Conservation (phyloP, 2,329 filamentous ascomycete genomes). For the Beauveria australis region DNA sequence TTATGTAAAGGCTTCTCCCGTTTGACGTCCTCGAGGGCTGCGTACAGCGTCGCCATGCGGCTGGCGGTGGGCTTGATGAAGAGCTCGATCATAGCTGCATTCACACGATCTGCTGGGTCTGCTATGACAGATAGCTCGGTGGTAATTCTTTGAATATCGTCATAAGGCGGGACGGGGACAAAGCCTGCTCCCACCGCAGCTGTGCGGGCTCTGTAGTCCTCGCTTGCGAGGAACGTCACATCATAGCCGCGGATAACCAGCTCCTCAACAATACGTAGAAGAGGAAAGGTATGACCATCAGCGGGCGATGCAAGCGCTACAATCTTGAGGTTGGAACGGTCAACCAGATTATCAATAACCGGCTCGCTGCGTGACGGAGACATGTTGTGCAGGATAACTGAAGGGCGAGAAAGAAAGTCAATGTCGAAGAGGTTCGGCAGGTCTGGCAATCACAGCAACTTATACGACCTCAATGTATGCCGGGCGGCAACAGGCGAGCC, state of each 20-base stretch:
- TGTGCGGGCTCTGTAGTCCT: conserved; percentile 26
- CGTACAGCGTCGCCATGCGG: conserved; percentile 12
- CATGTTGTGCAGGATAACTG: background rate
- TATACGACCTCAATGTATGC: background rate
- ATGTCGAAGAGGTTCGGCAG: background rate
- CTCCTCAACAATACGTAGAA: conserved; percentile 26
- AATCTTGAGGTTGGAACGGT: background rate
- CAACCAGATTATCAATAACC: background rate
- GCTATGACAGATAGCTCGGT: conserved; percentile 11
- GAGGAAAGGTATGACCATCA: conserved; percentile 24
- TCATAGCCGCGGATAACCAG: conserved; percentile 32
- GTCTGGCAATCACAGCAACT: background rate
- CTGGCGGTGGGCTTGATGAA: conserved; percentile 27
- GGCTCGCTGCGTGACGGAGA: background rate
- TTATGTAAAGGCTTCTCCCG: conserved; percentile 25
- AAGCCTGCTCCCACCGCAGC: conserved; percentile 30
- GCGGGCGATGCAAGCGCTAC: conserved; percentile 16
- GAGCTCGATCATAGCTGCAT: conserved; percentile 13
- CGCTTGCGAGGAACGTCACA: conserved; percentile 32
- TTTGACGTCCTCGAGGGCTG: conserved; percentile 25
- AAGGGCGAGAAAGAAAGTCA: background rate
- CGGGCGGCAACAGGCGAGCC: too few species aligned
- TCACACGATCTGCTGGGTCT: conserved; percentile 8
- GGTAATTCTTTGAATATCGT: conserved; percentile 9
- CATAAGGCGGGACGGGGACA: conserved; percentile 18